Conservation (phyloP, 805 yeast genomes). For the Candida sonorensis region DNA sequence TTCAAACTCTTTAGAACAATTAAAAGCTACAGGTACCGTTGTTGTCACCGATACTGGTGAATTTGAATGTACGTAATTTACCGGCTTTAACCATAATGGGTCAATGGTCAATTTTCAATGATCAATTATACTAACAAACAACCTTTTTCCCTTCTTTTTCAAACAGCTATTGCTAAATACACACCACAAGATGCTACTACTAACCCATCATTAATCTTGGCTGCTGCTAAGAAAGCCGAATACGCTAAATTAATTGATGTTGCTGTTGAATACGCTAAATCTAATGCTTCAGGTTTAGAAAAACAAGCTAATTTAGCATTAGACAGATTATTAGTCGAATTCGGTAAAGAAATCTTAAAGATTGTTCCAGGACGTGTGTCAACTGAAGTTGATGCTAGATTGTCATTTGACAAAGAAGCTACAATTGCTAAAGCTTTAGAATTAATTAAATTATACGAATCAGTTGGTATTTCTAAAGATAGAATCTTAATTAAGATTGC, state of each 20-base stretch:
- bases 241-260: constrained; percentile 85
- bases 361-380: constrained; percentile 99
- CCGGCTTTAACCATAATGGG: not conserved
- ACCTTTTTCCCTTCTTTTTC: not conserved
- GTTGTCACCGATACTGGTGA: constrained; percentile 99
- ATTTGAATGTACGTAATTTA: constrained; percentile 56
- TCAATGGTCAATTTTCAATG: constrained; percentile 4
- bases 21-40: constrained; percentile 91
- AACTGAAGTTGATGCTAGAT: constrained; percentile 98
- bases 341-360: constrained; percentile 86
- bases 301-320: constrained; percentile 77
- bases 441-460: constrained; percentile 80
- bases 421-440: constrained; percentile 91
- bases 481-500: constrained; percentile 94
- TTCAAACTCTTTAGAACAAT: constrained; percentile 74
- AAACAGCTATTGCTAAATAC: constrained; percentile 77
- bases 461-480: constrained; percentile 79
- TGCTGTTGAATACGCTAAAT: constrained; percentile 82
- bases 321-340: constrained; percentile 90
- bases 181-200: constrained; percentile 99
- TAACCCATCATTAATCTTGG: constrained; percentile 94
- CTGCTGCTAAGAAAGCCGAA: constrained; percentile 87
- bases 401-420: constrained; percentile 91
- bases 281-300: constrained; percentile 48
- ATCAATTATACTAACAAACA: constrained; percentile 10